A percentile compares a stretch with the other conserved stretches of the same genome.
These are phyloP conservation scores for Candida boidinii DNA, from an alignment of 805 yeast species.

Conservation along the genomic window DNA sequence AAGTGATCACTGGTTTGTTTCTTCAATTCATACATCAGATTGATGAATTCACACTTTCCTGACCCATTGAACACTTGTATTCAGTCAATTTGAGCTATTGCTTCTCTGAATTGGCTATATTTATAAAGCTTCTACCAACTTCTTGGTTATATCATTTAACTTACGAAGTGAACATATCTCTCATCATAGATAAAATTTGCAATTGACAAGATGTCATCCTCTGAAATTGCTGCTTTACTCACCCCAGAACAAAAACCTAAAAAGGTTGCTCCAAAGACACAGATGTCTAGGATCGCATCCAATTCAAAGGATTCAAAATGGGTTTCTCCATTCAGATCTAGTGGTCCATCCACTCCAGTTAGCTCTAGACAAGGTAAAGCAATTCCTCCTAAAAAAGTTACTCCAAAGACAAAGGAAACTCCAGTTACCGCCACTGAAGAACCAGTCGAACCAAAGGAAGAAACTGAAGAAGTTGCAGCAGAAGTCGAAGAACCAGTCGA, in stretches of 20 bases:
- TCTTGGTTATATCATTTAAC: no score
- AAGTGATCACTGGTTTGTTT: no score
- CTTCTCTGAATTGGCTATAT: no score
- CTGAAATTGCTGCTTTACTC: constrained; percentile 13
- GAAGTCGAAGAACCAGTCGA: constrained; percentile 6
- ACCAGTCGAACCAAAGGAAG: constrained; percentile 5
- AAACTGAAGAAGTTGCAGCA: constrained; percentile 1
- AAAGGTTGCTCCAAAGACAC: constrained; percentile 9
- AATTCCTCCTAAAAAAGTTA: constrained; percentile 4
- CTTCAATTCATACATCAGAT: no score
- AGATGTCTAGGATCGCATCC: constrained; percentile 13
- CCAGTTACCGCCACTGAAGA: constrained; percentile 12
- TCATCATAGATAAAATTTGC: no score
- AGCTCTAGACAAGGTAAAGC: not conserved
- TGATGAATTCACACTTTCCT: no score
- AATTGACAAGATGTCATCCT: constrained; percentile 9
- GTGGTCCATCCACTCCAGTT: constrained; percentile 1
- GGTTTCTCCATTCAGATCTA: constrained; percentile 22
- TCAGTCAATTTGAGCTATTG: no score
- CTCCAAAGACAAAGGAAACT: constrained; percentile 5
- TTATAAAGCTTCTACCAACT: no score
- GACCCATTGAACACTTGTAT: no score
- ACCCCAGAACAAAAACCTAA: constrained; percentile 4
- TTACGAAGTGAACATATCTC: no score
- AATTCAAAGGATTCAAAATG: constrained; percentile 11